Percentiles rank a stretch among this genome's conserved stretches.
Conservation (phyloP, 345 rosid genomes). For the Eutrema heterophyllum region DNA sequence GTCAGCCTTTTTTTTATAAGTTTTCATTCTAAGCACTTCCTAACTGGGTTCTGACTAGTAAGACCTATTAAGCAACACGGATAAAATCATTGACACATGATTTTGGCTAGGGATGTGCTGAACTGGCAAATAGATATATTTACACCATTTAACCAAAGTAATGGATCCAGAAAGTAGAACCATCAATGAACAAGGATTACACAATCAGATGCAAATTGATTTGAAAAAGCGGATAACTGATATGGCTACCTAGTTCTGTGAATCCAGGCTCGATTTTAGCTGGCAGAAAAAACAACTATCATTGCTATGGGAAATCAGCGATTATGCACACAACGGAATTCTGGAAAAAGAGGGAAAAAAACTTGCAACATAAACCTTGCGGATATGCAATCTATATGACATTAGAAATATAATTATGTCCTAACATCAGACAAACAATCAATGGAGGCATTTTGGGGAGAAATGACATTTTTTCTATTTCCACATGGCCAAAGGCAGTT, state of each 20-base stretch:
- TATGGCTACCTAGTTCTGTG: conserved; percentile 75
- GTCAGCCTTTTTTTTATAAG: not conserved
- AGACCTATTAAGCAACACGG: not conserved
- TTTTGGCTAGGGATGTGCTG: not conserved
- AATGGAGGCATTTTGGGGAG: too few species aligned
- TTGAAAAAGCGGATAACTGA: not conserved
- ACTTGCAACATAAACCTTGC: not conserved
- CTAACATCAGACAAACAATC: too few species aligned
- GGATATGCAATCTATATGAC: not conserved
- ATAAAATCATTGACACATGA: not conserved
- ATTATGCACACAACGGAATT: too few species aligned
- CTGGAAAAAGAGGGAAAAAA: too few species aligned
- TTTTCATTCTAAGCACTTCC: not conserved
- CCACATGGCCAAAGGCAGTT: too few species aligned
- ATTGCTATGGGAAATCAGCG: not conserved
- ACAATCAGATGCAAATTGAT: not conserved
- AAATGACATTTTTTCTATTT: too few species aligned
- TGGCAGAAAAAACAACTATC: not conserved
- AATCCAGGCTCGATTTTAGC: conserved; percentile 98
- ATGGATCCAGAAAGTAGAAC: not conserved
- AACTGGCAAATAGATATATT: not conserved
- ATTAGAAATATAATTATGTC: not conserved
- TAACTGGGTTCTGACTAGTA: not conserved
- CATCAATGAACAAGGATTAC: not conserved
- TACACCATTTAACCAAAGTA: not conserved